Evolutionary conservation across 2,329 filamentous ascomycete genomes (phyloP), one percentile per base, ranked within the genome.

Genomic region (Cadophora malorum): DNA sequence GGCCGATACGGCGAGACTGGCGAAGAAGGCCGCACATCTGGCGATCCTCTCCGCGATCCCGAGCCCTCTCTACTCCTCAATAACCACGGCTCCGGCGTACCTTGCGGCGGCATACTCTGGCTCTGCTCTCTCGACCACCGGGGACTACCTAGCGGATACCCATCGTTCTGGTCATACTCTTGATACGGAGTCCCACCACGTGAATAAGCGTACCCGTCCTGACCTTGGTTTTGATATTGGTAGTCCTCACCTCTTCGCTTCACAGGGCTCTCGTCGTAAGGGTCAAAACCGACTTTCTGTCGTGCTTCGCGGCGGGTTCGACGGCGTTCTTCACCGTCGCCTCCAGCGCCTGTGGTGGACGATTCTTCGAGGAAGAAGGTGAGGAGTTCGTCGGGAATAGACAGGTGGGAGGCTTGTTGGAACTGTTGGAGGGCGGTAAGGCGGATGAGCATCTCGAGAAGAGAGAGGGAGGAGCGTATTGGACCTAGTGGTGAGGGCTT

Each of bases 281-380:
- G 90, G 75, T 92, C 90, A 79, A 91, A 92, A 14, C 90, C 90
- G 0, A 92, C 88, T 59, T 87, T 81, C 60, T 83, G 80, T 25
- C 87, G 78, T 4, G 90, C 90, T 70, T 90, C 87, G 4, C 83
- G 80, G 16, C 90, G 83, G 1, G 89, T 82, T 0, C 84, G 83
- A 64, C 86, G 86, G 7, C 90, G 85, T 65, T 88, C 81, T 38
- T 89, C 83, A 5, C 86, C 82, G 72, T 91, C 86, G 4, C 84
- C 83, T 3, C 88, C 89, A 1, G 88, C 87, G 33, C 89, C 90
- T 0, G 89, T 90, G 1, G 88, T 88, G 38, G 87, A 86, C 12
- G 85, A 87, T 74, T 91, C 89, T 70, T 88, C 85, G 9, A 93
- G 83, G 81, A 93, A 93, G 81, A 93, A 92, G 74, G 89, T 91